These are phyloP conservation scores for Yarrowia keelungensis DNA, from an alignment of 805 yeast genomes.

Conservation along the genomic window DNA sequence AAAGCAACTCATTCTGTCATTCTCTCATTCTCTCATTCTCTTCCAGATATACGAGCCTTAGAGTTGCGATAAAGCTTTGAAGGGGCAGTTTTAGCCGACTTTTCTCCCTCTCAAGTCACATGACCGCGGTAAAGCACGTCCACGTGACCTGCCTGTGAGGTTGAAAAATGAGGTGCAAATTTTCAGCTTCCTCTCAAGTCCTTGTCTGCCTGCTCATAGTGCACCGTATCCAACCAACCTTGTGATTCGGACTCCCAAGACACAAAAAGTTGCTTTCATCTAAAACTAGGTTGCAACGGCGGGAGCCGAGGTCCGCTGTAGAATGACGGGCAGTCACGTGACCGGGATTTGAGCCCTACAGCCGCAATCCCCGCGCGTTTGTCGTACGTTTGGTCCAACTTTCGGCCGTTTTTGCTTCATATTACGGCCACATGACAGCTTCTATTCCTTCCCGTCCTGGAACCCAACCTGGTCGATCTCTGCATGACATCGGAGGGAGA, in stretches of 20 bases:
- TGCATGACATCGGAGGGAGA: constrained; percentile 2
- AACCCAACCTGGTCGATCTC: neutral
- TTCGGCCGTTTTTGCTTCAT: neutral
- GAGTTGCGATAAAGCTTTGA: too few relatives aligned
- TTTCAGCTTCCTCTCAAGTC: neutral
- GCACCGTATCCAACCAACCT: constrained; percentile 4
- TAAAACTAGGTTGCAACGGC: constrained; percentile 1
- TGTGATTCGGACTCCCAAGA: too few relatives aligned
- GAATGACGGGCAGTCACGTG: neutral
- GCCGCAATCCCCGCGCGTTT: neutral
- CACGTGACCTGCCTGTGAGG: neutral
- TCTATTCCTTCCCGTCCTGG: neutral
- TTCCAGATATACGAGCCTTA: too few relatives aligned
- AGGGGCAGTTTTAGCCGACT: too few relatives aligned
- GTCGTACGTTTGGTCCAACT: neutral
- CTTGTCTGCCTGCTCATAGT: neutral
- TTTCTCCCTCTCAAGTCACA: too few relatives aligned
- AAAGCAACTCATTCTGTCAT: too few relatives aligned
- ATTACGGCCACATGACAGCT: neutral
- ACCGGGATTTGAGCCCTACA: neutral
- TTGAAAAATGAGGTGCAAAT: neutral
- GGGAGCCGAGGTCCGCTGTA: neutral
- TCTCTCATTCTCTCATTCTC: too few relatives aligned
- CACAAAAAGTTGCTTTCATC: neutral
- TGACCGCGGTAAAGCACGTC: too few relatives aligned